These are phyloP conservation scores for Hippophae gyantsensis DNA, from an alignment of 306 rosid species.

Conservation along the genomic window DNA sequence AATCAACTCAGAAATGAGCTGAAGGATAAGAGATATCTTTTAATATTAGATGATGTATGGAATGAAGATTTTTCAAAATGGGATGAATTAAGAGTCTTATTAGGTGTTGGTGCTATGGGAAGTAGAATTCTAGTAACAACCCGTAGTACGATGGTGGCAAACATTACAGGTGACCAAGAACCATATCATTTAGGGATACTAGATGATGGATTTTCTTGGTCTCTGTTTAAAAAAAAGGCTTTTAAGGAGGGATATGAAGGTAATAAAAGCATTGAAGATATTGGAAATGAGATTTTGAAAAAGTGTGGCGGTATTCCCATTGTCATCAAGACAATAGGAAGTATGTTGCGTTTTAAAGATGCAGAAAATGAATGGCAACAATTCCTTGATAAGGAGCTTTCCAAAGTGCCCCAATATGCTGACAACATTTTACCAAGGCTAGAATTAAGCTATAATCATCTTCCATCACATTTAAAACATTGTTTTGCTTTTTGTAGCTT, in stretches of 20 bases:
- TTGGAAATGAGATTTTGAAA: not conserved
- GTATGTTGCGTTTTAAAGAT: too few relatives aligned
- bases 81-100: not conserved
- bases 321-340: not conserved
- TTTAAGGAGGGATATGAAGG: too few relatives aligned
- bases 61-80: not conserved
- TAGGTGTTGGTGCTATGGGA: not conserved
- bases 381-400: not conserved
- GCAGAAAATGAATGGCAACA: not conserved
- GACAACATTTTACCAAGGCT: not conserved
- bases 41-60: not conserved
- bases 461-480: not conserved
- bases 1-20: not conserved
- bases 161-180: not conserved
- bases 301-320: not conserved
- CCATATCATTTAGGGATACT: not conserved
- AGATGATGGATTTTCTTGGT: not conserved
- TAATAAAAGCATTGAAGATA: not conserved
- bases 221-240: not conserved
- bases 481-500: not conserved
- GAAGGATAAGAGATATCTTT: not conserved
- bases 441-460: not conserved
- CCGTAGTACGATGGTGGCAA: not conserved
- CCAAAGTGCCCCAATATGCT: not conserved
- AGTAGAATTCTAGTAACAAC: not conserved